Base-by-base conservation (phyloP, 805 yeast species). In the Pichia heedii region DNA sequence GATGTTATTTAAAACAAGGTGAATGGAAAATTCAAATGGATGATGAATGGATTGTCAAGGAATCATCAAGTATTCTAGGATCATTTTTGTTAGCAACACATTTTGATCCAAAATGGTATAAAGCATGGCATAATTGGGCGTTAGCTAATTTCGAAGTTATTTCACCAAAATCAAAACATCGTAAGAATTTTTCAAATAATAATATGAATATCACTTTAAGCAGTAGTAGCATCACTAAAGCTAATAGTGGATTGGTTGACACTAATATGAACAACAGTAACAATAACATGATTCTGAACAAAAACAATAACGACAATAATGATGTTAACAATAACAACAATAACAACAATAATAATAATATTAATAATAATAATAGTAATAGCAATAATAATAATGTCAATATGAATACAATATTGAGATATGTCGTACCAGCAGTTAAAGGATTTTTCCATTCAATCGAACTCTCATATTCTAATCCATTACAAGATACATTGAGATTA, bases 111-210 rank as follows among this genome's bases (percentile, higher is more conserved):
- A 74, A 76, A 21, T 93, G 98, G 96, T 93, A 93, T 57, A 93
- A 94, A 58, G 98, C 97, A 16, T 94, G 98, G 98, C 99, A 93
- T 60, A 90, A 88, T 57, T 93, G 99, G 99, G 98, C 98, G 0
- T 69, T 94, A 57, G 97, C 97, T 1, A 93, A 94, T 62, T 93
- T 89, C 59, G 97, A 93, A 58, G 97, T 90, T 1, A 83, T 90
- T 19, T 83, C 96, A 0, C 69, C 82, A 22, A 62, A 63, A 37
- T 52, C 67, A 0, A 60, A 56, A 24, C 54, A 54, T 42, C 20
- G 54, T 20, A 34, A 50, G 33, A 43, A 48, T 26, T 41, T 49
- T 37, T 45, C 41, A 12, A 52, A 46, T 7, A 20, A 15, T 24
- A 24, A 29, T 27, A 18, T 13, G 9, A 27, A 13, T 24, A 37